A percentile compares a stretch with the other conserved stretches of the same genome.
Evolutionary conservation across 164 flowering plant genomes (phyloP).

Genomic region (Sextonia rubra): DNA sequence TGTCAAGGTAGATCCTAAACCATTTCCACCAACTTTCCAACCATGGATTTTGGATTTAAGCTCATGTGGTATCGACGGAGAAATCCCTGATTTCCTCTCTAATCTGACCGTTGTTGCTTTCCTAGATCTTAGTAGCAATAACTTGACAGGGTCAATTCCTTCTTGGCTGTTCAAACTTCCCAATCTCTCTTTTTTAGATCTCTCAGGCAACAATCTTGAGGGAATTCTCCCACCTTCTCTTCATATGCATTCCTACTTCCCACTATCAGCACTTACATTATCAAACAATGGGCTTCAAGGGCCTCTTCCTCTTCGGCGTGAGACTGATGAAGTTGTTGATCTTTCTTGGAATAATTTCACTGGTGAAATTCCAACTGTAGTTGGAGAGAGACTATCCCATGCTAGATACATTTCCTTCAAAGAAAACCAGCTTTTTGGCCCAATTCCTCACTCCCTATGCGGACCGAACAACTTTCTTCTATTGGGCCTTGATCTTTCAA

Average conservation of each 20-base stretch:
- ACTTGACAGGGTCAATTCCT: slow-evolving; percentile 8
- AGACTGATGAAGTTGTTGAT: slow-evolving; percentile 8
- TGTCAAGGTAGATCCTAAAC: background rate
- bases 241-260: background rate
- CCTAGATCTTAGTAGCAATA: background rate
- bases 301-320: slow-evolving; percentile 12
- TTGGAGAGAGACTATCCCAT: slow-evolving; percentile 7
- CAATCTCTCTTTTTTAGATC: slow-evolving; percentile 5
- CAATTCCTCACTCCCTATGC: slow-evolving; percentile 12
- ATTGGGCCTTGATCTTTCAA: slow-evolving; percentile 14
- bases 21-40: slow-evolving; percentile 5
- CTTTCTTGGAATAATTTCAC: slow-evolving; percentile 17
- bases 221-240: slow-evolving; percentile 10
- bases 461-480: slow-evolving; percentile 4
- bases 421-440: slow-evolving; percentile 14
- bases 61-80: background rate
- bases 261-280: background rate
- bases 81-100: slow-evolving; percentile 9
- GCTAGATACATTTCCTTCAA: slow-evolving; percentile 7
- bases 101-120: background rate
- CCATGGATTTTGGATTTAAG: background rate
- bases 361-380: slow-evolving; percentile 9
- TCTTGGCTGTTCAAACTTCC: slow-evolving; percentile 8
- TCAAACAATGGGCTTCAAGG: slow-evolving; percentile 17
- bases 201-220: slow-evolving; percentile 8